A percentile compares a stretch with the other conserved stretches of the same genome.
These are phyloP conservation scores for Zygotorulaspora chibaensis DNA, from an alignment of 805 yeast genomes.

Conservation along the genomic window DNA sequence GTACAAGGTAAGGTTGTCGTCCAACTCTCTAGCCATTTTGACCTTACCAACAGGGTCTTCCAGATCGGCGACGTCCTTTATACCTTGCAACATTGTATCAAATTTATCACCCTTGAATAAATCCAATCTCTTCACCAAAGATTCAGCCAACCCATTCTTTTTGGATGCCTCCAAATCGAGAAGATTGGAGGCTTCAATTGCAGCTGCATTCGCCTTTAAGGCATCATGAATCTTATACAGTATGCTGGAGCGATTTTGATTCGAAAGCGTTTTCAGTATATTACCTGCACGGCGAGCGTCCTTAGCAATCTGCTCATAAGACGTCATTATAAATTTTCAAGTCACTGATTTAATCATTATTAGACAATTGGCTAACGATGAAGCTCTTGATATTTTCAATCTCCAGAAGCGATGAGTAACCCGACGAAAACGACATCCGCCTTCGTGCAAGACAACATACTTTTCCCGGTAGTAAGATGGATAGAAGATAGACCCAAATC, in stretches of 20 bases:
- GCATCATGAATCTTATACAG: conserved; percentile 69
- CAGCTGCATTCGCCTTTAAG: conserved; percentile 52
- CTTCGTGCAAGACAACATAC: too few species aligned
- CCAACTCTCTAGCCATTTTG: conserved; percentile 77
- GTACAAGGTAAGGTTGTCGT: conserved; percentile 80
- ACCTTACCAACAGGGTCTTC: conserved; percentile 92
- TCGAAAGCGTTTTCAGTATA: conserved; percentile 67
- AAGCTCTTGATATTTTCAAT: neutral
- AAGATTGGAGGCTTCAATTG: conserved; percentile 67
- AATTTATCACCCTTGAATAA: conserved; percentile 77
- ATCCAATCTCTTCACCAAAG: conserved; percentile 82
- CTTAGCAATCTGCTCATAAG: conserved; percentile 71
- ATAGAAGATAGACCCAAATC: too few species aligned
- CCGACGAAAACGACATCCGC: too few species aligned
- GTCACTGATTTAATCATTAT: neutral
- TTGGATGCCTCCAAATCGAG: conserved; percentile 70
- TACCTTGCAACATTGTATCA: conserved; percentile 92
- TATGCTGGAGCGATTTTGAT: conserved; percentile 70
- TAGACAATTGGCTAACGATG: neutral
- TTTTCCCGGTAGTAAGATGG: too few species aligned
- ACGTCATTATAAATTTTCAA: conserved; percentile 5
- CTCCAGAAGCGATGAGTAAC: too few species aligned
- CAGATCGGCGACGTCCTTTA: conserved; percentile 81
- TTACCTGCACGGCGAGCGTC: conserved; percentile 83
- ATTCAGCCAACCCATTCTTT: conserved; percentile 54